Evolutionary conservation across 257 asterid genomes (phyloP), one percentile per base, ranked within the genome.

Genomic region (Jacaranda copaia): DNA sequence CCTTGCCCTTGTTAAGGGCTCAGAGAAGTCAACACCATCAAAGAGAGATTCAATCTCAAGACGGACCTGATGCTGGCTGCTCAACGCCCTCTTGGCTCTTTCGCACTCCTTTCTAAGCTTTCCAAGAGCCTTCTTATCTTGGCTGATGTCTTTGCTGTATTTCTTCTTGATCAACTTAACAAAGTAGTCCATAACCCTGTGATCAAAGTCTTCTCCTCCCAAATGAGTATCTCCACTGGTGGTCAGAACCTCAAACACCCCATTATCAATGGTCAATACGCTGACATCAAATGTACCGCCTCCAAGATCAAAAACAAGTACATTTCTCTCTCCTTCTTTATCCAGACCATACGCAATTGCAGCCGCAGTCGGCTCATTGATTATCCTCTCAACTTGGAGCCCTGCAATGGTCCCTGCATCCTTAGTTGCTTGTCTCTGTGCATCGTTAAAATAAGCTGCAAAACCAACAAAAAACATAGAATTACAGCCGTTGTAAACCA

Each of bases 231-330:
- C 92, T n/a, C 90, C 90, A 52, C 83, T 81, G 8, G 92, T 88
- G 25, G 92, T 61, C 20, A 88, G 86, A 53, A 88, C 92, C 81
- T 88, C 92, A 67, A 88, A 88, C 9, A 85, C 86, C 3, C 92
- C 92, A 18, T 85, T 80, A 58, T 85, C 89, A 20, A 88, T 84
- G 49, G 84, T 82, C 67, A 88, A 75, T 10, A 88, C 72, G 59
- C 92, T 88, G n/a, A 85, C 92, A 71, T 88, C 92, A 71, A 88
- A 88, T 14, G 92, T 88, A 14, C 92, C 92, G 60, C 92, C 92
- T 36, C 92, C 90, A 45, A 88, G 90, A 79, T 86, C 89, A 52
- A 84, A 88, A 67, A 88, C 92, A 2, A 88, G 89, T 63, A 86
- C 83, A 75, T 86, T 88, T 74, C 81, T 86, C 66, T 86, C 92